Base-by-base conservation (phyloP, 1,139 yeast species). In the Kodamaea suecica region DNA sequence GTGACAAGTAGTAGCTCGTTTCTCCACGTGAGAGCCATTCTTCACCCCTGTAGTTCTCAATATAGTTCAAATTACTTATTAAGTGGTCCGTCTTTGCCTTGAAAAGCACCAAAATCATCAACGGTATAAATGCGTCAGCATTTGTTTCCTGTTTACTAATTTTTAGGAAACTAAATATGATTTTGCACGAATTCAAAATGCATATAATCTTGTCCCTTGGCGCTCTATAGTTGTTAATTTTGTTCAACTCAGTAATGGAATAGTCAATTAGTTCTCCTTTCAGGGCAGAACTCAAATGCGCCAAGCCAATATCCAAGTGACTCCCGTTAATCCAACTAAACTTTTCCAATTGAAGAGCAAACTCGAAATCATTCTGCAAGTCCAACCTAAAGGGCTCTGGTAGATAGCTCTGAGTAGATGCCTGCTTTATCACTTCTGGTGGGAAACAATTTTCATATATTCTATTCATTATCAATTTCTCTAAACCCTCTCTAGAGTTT, bases 151-250 rank as follows among this genome's bases (percentile, higher is more conserved):
- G 66, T 37, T 80, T 83, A 27, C 76, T 74, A 38, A 81, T 84
- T 45, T 88, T 79, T 37, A 94, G 73, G 37, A 86, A 70, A 12
- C 95, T 95, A 66, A 88, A 88, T 6, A 94, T 82, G 11, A 92
- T 90, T 57, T 92, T 92, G 55, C 97, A 90, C 38, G 94, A 80
- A 60, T 94, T 94, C 41, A 94, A 67, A 6, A 92, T 70, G 55
- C 98, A 92, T 31, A 92, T 87, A 43, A 88, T 81, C 53, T 94
- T 94, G 53, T 94, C 98, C 37, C 98, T 70, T 8, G 98, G 98
- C 0, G 97, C 94, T 49, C 95, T 75, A 56, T 84, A 94, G 37
- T 76, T 73, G 55, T 85, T 84, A 50, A 92, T 79, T 50, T 87
- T 88, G 44, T 71, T 67, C 33, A 94, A 67, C 56, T 94, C 90